Base-by-base conservation (phyloP, 768 basidiomycete genomes). In the Pulveroboletus sp. region DNA sequence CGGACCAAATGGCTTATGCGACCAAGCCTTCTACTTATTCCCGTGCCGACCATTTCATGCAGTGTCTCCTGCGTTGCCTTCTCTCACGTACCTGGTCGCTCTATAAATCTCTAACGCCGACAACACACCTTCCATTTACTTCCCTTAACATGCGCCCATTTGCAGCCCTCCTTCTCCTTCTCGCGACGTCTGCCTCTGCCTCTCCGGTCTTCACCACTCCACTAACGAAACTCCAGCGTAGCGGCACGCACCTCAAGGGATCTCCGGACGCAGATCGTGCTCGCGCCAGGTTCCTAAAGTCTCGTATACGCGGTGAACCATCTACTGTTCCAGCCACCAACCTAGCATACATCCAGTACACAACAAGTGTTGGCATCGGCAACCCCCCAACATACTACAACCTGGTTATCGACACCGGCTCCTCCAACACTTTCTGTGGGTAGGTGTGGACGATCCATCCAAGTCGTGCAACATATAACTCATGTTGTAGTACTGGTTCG, bases 361-460 rank as follows among this genome's bases (percentile, higher is more conserved):
- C 56, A 8, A 48, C 57, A 0, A 54, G 53, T 3, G 58, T 68
- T 14, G 64, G 61, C 14, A 59, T 69, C 6, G 64, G 67, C 17
- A 47, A 8, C 26, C 67, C 66, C 17, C 35, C 56, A 6, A 68
- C 64, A 8, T 55, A 62, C 37, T 64, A 67, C 48, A 56, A 61
- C 39, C 57, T 68, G 8, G 33, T 68, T 6, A 49, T 68, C 13
- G 69, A 69, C 47, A 69, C 69, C 4, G 65, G 68, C 6, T 61
- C 60, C 24, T 63, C 69, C 14, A 69, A 66, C 45, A 70, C 63
- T 0, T 68, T 68, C 44, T 57, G 67, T 43, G 55, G 51, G 45
- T 50, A 15, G 24, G 53, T 46, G 2, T 37, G 41, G 13, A 40
- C 10, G 15, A 11, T 24, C 9, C 8, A 33, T 52, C 15, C 28